A percentile compares a stretch with the other conserved stretches of the same genome.
These are phyloP conservation scores for Alternaria metachromatica DNA, from an alignment of 2,329 filamentous ascomycete genomes.

Conservation along the genomic window DNA sequence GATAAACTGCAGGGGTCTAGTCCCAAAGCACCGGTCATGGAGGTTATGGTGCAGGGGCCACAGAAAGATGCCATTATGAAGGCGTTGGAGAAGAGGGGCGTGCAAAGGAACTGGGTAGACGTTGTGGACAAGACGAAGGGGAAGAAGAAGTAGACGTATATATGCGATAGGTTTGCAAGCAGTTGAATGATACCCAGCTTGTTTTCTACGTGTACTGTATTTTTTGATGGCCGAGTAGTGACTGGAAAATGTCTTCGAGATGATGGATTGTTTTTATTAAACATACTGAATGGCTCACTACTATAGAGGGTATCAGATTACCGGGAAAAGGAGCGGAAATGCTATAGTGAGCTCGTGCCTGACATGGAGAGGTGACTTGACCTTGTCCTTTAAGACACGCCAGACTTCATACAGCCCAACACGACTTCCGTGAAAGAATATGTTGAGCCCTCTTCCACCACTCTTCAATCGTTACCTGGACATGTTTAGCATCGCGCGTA, in stretches of 20 bases:
- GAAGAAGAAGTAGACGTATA: conserved; percentile 57
- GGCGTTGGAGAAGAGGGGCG: conserved; percentile 65
- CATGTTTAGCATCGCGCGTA: not conserved
- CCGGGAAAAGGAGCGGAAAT: not conserved
- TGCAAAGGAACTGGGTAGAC: conserved; percentile 66
- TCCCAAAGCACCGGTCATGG: conserved; percentile 69
- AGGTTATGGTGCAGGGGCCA: conserved; percentile 72
- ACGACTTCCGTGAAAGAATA: not conserved
- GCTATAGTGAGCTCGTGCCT: not conserved
- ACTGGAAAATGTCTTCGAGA: not conserved
- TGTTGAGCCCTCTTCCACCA: not conserved
- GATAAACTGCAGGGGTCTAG: conserved; percentile 65
- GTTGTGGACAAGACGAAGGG: conserved; percentile 73
- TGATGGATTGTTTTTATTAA: not conserved
- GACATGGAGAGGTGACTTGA: not conserved
- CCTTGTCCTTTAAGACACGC: not conserved
- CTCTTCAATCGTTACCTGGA: not conserved
- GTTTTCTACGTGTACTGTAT: not conserved
- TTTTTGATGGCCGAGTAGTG: not conserved
- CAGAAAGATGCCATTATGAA: conserved; percentile 67
- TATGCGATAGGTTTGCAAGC: not conserved
- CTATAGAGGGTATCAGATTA: not conserved
- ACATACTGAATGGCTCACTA: not conserved
- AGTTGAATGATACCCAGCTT: conserved; percentile 15
- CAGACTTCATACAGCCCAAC: not conserved